These are phyloP conservation scores for Kalanchoe fedtschenkoi DNA, from an alignment of 164 flowering plant species.

Conservation along the genomic window DNA sequence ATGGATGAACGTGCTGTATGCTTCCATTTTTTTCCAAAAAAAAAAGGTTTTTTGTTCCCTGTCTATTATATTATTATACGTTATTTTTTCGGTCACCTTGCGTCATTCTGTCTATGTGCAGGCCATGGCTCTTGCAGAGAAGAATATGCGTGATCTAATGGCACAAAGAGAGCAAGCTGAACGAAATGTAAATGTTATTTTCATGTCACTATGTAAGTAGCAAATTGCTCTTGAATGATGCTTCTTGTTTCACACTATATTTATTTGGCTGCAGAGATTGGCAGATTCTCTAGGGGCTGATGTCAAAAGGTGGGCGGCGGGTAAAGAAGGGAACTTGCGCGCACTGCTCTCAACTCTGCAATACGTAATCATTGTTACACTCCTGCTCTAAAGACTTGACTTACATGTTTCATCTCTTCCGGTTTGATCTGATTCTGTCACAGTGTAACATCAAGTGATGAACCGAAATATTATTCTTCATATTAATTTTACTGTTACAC, in stretches of 20 bases:
- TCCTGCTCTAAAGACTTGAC: no score
- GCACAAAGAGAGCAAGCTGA: constrained; percentile 90
- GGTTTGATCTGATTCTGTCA: neutral
- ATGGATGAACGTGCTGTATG: constrained; percentile 87
- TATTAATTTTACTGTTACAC: neutral
- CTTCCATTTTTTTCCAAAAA: neutral
- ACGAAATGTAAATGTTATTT: constrained; percentile 44
- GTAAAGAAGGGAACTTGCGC: constrained; percentile 89
- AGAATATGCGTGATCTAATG: constrained; percentile 75
- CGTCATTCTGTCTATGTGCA: constrained; percentile 21
- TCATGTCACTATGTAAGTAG: neutral
- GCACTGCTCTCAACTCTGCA: constrained; percentile 95
- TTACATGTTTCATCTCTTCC: neutral
- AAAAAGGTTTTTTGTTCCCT: neutral
- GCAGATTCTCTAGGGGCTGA: constrained; percentile 87
- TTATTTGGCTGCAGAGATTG: constrained; percentile 50
- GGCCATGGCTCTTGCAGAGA: constrained; percentile 95
- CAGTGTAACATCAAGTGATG: neutral
- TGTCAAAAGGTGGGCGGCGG: constrained; percentile 87
- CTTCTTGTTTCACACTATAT: neutral
- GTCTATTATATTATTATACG: neutral
- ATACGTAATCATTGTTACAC: no score
- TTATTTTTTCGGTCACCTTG: neutral
- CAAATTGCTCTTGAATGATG: neutral
- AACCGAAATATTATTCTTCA: no score